Base-by-base conservation (phyloP, 495 filamentous ascomycete genomes). In the Podospora bellae-mahoneyi region DNA sequence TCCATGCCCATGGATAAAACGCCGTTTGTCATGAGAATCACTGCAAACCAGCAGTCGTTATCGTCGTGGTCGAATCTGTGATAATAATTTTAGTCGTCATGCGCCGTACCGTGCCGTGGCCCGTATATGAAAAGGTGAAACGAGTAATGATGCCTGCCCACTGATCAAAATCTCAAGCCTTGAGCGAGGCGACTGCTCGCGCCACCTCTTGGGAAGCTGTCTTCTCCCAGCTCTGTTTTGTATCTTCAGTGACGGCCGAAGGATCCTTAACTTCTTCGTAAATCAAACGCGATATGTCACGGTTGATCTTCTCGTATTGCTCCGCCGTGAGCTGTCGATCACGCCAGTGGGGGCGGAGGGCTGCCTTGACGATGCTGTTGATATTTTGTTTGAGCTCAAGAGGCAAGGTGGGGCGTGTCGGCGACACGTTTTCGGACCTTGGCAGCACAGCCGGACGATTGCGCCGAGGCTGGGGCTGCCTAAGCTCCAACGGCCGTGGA, bases 241-340 rank as follows among this genome's bases (percentile, higher is more conserved):
- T 83, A 15, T 85, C 83, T 10, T 86, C 81, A 39, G 87, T 84
- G 32, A 81, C 71, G 3, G 75, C 67, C n/a, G 84, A 82, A 0
- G 83, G 81, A 59, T 89, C 87, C 5, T 85, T 86, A 16, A 94
- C 87, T 53, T 87, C 86, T 54, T 96, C 91, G 75, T 97, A 97
- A n/a, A 97, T 79, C 78, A 86, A 89, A 19, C 91, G 86, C 16
- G 91, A 95, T 28, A 97, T 87, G 48, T 87, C 89, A 59, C 92
- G 87, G 75, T 97, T 97, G 79, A 97, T 93, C 59, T 89, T 86
- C 5, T 89, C 93, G 79, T 92, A 97, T 76, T 97, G 90, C 55
- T 96, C 89, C 71, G 91, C 89, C 39, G 88, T 89, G 10, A 97
- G 80, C 58, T 87, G 81, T 65, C 87, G 87, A 15, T 87, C 86